Percentiles rank a stretch among this genome's conserved stretches.
These are phyloP conservation scores for Phalaenopsis hybrid DNA, from an alignment of 116 monocot genomes.

Conservation along the genomic window DNA sequence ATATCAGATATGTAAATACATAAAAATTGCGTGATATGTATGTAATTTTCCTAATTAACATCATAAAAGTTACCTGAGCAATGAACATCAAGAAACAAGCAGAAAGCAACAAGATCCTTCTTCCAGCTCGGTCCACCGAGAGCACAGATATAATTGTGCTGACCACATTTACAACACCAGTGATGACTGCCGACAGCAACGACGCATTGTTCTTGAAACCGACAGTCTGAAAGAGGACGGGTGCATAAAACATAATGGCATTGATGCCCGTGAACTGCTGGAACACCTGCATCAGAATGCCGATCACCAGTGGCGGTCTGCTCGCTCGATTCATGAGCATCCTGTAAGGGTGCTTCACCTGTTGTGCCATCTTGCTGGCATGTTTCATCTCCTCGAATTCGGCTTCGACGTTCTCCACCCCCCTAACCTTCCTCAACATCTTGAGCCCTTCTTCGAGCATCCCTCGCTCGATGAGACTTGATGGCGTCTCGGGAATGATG, in stretches of 20 bases:
- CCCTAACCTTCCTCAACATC: conserved; percentile 44
- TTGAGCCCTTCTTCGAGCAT: conserved; percentile 27
- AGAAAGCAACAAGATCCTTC: conserved; percentile 34
- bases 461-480: conserved; percentile 59
- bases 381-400: conserved; percentile 49
- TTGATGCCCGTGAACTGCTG: conserved; percentile 86
- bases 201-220: conserved; percentile 57
- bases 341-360: conserved; percentile 48
- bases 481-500: conserved; percentile 61
- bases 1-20: too few relatives aligned
- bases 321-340: conserved; percentile 37
- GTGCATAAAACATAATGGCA: conserved; percentile 78
- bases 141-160: conserved; percentile 50
- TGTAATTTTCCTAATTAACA: too few relatives aligned
- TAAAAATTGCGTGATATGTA: too few relatives aligned
- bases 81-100: conserved; percentile 20
- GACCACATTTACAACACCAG: conserved; percentile 39
- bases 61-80: neutral
- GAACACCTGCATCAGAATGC: conserved; percentile 53
- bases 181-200: conserved; percentile 52
- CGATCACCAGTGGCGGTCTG: conserved; percentile 71
- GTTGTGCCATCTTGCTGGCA: conserved; percentile 35
- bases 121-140: conserved; percentile 43
- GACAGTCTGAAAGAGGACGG: conserved; percentile 61
- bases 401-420: conserved; percentile 33